Evolutionary conservation across 73 alveolate genomes (phyloP).

Genomic region (Tetrahymena thermophila): DNA sequence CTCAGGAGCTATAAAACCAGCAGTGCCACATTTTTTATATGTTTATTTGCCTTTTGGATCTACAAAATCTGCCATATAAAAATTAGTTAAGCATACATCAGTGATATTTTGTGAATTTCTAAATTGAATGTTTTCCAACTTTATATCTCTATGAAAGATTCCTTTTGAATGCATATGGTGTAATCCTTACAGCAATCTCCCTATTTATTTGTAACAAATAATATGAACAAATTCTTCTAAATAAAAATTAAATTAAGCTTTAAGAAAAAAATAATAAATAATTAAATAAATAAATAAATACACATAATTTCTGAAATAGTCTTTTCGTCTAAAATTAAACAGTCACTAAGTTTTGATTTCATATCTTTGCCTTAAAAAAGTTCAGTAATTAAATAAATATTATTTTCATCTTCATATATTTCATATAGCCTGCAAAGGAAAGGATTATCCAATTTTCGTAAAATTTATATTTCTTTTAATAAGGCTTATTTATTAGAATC

Average conservation of each 20-base stretch:
- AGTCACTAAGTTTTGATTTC: not conserved
- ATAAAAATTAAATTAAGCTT: not conserved
- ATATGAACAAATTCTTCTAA: not conserved
- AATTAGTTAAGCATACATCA: slow-evolving; percentile 57
- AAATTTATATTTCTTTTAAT: not conserved
- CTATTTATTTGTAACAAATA: not conserved
- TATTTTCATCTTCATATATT: not conserved
- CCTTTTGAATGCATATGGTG: slow-evolving; percentile 39
- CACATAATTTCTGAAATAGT: not conserved
- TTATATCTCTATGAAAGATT: slow-evolving; percentile 67
- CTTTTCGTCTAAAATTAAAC: not conserved
- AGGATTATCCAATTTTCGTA: not conserved
- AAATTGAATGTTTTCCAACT: slow-evolving; percentile 67
- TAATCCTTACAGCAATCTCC: slow-evolving; percentile 20
- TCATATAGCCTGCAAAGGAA: not conserved
- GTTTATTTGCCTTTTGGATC: slow-evolving; percentile 42
- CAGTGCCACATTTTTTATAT: slow-evolving; percentile 55
- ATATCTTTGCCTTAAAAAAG: not conserved
- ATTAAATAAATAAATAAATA: not conserved
- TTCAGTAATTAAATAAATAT: not conserved
- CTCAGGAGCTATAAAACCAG: slow-evolving; percentile 84
- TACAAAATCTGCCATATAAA: slow-evolving; percentile 53
- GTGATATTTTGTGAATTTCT: slow-evolving; percentile 48
- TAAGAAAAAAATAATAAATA: not conserved
- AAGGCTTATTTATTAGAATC: not conserved